phyloP scores from a whole-genome alignment of 2,329 filamentous ascomycete genomes.

The Beauveria sp. region DNA sequence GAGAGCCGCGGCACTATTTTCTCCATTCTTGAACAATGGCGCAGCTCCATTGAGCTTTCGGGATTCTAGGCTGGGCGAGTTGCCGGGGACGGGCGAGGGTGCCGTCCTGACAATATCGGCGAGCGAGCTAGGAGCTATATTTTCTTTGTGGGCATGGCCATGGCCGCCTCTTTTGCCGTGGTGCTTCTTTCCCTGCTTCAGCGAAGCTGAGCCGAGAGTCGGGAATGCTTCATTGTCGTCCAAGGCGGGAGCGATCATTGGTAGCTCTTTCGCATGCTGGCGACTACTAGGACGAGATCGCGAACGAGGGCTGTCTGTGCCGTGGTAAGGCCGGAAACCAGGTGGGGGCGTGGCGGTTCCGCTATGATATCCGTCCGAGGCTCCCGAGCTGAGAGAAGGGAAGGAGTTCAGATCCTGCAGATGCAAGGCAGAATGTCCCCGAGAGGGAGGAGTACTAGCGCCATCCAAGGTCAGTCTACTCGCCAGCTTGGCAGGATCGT shows the following conservation, averaged over 20 bases:
- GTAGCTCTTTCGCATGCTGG: conserved; percentile 52
- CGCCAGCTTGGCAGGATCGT: conserved; percentile 83
- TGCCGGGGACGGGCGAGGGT: conserved; percentile 60
- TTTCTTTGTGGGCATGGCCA: conserved; percentile 62
- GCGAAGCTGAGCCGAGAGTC: conserved; percentile 67
- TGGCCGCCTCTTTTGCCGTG: conserved; percentile 87
- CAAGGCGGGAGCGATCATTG: conserved; percentile 64
- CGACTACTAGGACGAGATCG: conserved; percentile 81
- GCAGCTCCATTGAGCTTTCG: conserved; percentile 60
- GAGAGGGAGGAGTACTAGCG: conserved; percentile 54
- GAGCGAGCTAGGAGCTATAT: conserved; percentile 63
- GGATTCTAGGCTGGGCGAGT: conserved; percentile 47
- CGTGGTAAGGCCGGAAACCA: conserved; percentile 57
- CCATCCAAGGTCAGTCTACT: conserved; percentile 72
- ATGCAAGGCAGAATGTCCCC: conserved; percentile 61
- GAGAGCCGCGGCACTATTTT: conserved; percentile 72
- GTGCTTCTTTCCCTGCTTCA: conserved; percentile 80
- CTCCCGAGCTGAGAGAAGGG: conserved; percentile 60
- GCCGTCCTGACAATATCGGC: conserved; percentile 96
- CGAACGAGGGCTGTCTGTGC: conserved; percentile 56
- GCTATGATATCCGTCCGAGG: conserved; percentile 44
- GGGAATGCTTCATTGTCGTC: conserved; percentile 97
- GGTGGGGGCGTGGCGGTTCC: conserved; percentile 59
- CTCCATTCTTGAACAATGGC: conserved; percentile 55
- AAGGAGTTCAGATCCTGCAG: conserved; percentile 81